Evolutionary conservation across 2,329 filamentous ascomycete genomes (phyloP).

Genomic region (Ophiostoma ulmi): DNA sequence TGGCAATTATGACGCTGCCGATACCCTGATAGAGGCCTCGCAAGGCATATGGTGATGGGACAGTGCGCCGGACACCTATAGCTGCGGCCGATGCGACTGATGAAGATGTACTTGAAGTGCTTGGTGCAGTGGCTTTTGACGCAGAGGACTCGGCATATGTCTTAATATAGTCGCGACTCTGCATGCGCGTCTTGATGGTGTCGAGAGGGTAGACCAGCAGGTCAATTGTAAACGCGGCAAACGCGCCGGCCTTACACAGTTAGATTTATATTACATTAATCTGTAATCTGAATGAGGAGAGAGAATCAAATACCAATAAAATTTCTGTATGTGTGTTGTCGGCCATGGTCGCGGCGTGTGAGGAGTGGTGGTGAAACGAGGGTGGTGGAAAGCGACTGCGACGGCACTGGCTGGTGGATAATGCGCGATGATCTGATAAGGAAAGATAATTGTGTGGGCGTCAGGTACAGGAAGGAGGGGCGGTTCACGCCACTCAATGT

Average conservation of each 20-base stretch:
- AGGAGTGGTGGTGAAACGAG: not conserved
- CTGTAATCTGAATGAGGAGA: not conserved
- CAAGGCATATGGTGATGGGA: conserved; percentile 47
- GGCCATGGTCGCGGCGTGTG: not conserved
- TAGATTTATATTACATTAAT: not conserved
- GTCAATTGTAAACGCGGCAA: conserved; percentile 81
- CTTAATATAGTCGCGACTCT: conserved; percentile 68
- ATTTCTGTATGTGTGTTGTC: conserved; percentile 12
- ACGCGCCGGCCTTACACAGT: conserved; percentile 64
- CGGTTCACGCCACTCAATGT: not conserved
- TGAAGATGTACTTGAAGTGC: not conserved
- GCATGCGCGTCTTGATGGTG: conserved; percentile 81
- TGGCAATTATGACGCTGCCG: conserved; percentile 77
- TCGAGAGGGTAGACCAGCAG: conserved; percentile 82
- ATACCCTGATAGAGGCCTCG: conserved; percentile 81
- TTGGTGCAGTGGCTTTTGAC: not conserved
- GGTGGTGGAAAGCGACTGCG: not conserved
- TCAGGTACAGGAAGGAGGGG: not conserved
- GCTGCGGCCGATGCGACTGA: conserved; percentile 3
- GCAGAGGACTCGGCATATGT: conserved; percentile 39
- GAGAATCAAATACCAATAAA: not conserved
- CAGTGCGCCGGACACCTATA: not conserved
- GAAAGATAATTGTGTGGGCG: not conserved
- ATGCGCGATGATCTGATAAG: conserved; percentile 17
- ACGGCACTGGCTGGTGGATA: not conserved